phyloP scores from a whole-genome alignment of 257 asterid genomes.

The Lycium ferocissimum region DNA sequence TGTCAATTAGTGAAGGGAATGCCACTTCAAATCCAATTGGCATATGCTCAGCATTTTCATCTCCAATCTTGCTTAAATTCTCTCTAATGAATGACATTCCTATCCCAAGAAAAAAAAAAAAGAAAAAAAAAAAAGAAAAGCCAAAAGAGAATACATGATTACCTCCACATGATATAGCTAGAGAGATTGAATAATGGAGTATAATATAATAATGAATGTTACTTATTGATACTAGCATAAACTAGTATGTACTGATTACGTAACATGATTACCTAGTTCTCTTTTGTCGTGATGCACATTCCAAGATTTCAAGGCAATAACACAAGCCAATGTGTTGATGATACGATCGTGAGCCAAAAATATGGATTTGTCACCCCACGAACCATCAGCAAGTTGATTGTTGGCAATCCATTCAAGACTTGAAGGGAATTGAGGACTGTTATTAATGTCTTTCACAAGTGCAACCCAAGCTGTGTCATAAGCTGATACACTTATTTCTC shows the following conservation, averaged over 20 bases:
- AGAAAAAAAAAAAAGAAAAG: neutral
- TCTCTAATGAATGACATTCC: constrained; percentile 62
- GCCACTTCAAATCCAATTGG: constrained; percentile 90
- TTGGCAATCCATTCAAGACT: constrained; percentile 73
- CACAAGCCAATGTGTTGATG: constrained; percentile 81
- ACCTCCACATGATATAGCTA: neutral
- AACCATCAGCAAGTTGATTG: constrained; percentile 77
- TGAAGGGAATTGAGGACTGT: constrained; percentile 68
- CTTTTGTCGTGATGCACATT: constrained; percentile 53
- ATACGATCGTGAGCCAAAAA: constrained; percentile 72
- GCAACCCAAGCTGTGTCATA: constrained; percentile 98
- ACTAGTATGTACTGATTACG: constrained; percentile 29
- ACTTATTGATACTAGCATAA: neutral
- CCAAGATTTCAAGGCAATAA: constrained; percentile 73
- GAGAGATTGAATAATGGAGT: neutral
- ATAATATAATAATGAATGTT: neutral
- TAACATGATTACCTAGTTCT: constrained; percentile 49
- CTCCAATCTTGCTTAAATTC: constrained; percentile 60
- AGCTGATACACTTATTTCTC: constrained; percentile 71
- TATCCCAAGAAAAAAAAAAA: constrained; percentile 5
- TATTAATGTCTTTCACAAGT: constrained; percentile 57
- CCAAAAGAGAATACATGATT: neutral
- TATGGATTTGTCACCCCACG: constrained; percentile 72
- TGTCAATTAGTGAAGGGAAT: constrained; percentile 74
- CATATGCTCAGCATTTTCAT: constrained; percentile 79